Base-by-base conservation (phyloP, 2,329 filamentous ascomycete genomes). In the Fusarium albosuccineum region DNA sequence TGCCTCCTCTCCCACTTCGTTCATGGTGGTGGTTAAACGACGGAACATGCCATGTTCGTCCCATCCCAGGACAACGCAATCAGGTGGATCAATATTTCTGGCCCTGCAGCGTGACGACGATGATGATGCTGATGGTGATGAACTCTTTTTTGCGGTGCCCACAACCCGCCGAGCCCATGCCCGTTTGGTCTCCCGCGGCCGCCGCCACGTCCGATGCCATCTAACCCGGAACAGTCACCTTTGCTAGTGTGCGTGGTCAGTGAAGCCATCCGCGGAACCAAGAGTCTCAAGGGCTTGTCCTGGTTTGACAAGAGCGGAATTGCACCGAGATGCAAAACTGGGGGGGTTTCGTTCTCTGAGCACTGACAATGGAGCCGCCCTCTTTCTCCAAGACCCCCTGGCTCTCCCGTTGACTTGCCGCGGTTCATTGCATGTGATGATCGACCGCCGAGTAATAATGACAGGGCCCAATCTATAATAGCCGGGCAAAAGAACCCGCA, bases 391-490 rank as follows among this genome's bases (percentile, higher is more conserved):
- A 45, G 16, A 22, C 11, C 27, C 17, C 30, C 30, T 34, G 13
- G 30, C 45, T 39, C 36, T 27, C n/a, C 22, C 13, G 14, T 29
- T 16, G 22, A 39, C 10, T 14, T 42, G 17, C 49, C 44, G 50
- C 56, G 49, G 40, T 27, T 30, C n/a, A 54, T 61, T 52, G 57
- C 70, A 72, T 71, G 67, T 72, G 67, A 72, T 61, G 30, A 33
- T 33, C 51, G 51, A 27, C 40, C 64, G 6, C 51, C 44, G 51
- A 22, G 36, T 55, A 41, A 40, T 17, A 42, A 51, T 40, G 33
- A 33, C 36, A 33, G 40, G 45, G 33, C 22, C 22, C 27, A 22
- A 16, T 27, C 11, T n/a, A 58, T 46, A 26, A 55, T 45, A 57
- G 29, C 46, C 54, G 57, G 39, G 46, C 39, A 65, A 39, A 26